Evolutionary conservation across 2,329 filamentous ascomycete species (phyloP).

Genomic region (Diplocarpon rosae): DNA sequence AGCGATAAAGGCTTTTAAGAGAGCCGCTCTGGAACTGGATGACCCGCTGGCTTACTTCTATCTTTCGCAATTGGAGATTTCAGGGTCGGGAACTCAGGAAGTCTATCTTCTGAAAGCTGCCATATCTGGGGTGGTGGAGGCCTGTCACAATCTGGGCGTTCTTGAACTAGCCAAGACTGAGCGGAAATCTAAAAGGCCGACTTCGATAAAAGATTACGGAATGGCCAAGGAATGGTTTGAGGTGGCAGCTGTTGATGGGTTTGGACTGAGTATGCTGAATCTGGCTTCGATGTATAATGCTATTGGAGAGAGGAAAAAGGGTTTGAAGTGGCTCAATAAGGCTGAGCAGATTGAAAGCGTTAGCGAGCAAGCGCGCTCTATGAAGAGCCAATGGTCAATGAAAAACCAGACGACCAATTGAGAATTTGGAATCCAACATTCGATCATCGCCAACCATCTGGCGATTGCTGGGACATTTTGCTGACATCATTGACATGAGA

Average conservation of each 20-base stretch:
- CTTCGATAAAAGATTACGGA: constrained; percentile 16
- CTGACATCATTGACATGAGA: no score
- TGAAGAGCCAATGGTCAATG: background rate
- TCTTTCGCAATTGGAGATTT: constrained; percentile 17
- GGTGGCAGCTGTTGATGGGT: constrained; percentile 20
- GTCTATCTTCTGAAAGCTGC: constrained; percentile 25
- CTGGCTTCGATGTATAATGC: constrained; percentile 20
- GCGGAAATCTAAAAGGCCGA: constrained; percentile 2
- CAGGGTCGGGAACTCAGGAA: constrained; percentile 13
- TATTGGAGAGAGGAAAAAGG: constrained; percentile 14
- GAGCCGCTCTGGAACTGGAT: constrained; percentile 24
- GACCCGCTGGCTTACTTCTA: constrained; percentile 24
- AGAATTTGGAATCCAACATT: background rate
- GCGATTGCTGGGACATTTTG: no score
- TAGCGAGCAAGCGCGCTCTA: constrained; percentile 2
- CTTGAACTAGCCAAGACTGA: constrained; percentile 17
- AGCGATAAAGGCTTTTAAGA: constrained; percentile 20
- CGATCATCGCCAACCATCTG: no score
- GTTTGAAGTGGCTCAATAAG: constrained; percentile 17
- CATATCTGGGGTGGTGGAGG: constrained; percentile 21
- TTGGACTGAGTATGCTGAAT: constrained; percentile 23
- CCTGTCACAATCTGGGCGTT: constrained; percentile 24
- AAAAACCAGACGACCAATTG: background rate
- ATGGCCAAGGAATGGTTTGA: constrained; percentile 25
- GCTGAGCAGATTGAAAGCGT: constrained; percentile 11